Conservation (phyloP, 2,329 filamentous ascomycete genomes). For the Macrophomina phaseolina region DNA sequence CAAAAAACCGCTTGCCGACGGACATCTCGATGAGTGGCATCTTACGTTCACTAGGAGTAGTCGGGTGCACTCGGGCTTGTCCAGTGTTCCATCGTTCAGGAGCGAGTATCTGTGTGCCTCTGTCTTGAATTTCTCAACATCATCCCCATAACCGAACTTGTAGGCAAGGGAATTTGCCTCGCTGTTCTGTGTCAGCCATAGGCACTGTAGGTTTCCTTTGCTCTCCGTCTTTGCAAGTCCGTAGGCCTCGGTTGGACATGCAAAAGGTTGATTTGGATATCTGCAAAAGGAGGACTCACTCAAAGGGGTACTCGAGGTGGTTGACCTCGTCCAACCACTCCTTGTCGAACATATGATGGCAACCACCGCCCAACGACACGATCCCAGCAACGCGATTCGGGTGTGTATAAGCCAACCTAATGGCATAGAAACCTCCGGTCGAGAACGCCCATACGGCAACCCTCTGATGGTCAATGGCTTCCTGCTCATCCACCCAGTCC, state of each 20-base stretch:
- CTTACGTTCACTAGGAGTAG: slow-evolving; percentile 60
- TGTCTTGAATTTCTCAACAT: slow-evolving; percentile 51
- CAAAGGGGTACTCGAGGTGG: slow-evolving; percentile 65
- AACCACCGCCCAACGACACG: slow-evolving; percentile 62
- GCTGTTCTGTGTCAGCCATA: slow-evolving; percentile 27
- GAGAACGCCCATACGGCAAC: slow-evolving; percentile 62
- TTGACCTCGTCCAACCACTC: slow-evolving; percentile 62
- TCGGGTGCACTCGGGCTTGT: slow-evolving; percentile 54
- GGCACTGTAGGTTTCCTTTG: neutral
- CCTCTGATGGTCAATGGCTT: slow-evolving; percentile 54
- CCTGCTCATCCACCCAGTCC: slow-evolving; percentile 58
- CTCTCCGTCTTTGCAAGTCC: neutral
- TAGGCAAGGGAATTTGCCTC: slow-evolving; percentile 57
- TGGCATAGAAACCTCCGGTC: slow-evolving; percentile 65
- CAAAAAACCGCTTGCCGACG: neutral
- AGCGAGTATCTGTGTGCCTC: slow-evolving; percentile 61
- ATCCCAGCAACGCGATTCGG: slow-evolving; percentile 56
- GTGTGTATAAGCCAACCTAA: slow-evolving; percentile 64
- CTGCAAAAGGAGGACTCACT: slow-evolving; percentile 40
- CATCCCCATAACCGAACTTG: slow-evolving; percentile 52
- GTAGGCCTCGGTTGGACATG: too few species aligned
- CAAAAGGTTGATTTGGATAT: too few species aligned
- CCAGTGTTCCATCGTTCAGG: slow-evolving; percentile 60
- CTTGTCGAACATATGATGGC: slow-evolving; percentile 63
- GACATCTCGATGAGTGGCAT: neutral